These are phyloP conservation scores for Passalora sequoiae DNA, from an alignment of 2,329 filamentous ascomycete species.

Conservation along the genomic window DNA sequence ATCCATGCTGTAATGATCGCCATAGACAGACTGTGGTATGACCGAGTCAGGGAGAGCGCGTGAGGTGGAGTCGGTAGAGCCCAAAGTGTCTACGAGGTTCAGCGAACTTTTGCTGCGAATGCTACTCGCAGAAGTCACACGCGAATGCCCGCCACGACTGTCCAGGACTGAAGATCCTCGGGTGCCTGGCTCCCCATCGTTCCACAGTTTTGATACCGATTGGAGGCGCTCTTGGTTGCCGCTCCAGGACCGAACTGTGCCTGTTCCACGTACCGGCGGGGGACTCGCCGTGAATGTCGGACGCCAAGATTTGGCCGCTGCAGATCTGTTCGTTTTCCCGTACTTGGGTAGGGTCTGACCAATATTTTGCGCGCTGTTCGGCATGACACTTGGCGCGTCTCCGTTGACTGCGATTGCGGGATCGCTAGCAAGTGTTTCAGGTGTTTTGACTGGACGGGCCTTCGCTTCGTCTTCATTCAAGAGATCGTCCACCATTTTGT, in stretches of 20 bases:
- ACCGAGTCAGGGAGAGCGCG: constrained; percentile 12
- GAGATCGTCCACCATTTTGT: constrained; percentile 55
- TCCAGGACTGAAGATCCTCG: constrained; percentile 24
- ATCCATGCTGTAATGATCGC: constrained; percentile 20
- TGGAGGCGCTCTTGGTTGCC: constrained; percentile 24
- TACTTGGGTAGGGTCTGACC: constrained; percentile 26
- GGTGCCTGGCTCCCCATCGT: constrained; percentile 23
- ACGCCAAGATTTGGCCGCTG: constrained; percentile 7
- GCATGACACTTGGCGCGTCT: constrained; percentile 32
- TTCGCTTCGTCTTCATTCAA: constrained; percentile 45
- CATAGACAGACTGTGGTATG: constrained; percentile 12
- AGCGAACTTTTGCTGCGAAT: constrained; percentile 35
- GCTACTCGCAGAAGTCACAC: constrained; percentile 42
- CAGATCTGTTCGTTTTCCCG: constrained; percentile 6
- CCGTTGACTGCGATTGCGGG: constrained; percentile 35
- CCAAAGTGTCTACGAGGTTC: constrained; percentile 25
- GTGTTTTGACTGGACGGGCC: constrained; percentile 42
- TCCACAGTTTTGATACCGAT: constrained; percentile 31
- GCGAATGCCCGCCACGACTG: constrained; percentile 34
- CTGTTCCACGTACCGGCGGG: constrained; percentile 8
- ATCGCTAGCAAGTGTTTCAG: constrained; percentile 34
- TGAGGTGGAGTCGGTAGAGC: constrained; percentile 21
- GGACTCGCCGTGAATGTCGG: constrained; percentile 10
- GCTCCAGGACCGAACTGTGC: constrained; percentile 3
- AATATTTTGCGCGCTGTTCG: constrained; percentile 34